phyloP scores from a whole-genome alignment of 345 rosid genomes.

The Moricandia arvensis region DNA sequence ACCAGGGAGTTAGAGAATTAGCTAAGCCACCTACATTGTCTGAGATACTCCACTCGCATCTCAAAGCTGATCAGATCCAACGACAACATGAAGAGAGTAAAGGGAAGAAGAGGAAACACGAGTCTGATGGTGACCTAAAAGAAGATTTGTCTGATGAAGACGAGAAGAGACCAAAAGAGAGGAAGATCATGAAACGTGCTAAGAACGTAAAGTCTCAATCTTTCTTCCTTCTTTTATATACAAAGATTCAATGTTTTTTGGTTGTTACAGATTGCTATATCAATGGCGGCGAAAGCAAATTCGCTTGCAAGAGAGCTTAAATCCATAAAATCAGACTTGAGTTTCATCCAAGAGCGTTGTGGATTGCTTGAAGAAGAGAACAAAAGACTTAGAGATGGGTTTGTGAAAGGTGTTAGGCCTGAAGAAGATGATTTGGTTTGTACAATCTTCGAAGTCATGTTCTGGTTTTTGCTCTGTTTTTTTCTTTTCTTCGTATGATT shows the following conservation, averaged over 20 bases:
- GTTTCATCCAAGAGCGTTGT: slow-evolving; percentile 76
- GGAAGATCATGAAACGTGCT: slow-evolving; percentile 59
- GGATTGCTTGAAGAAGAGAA: slow-evolving; percentile 81
- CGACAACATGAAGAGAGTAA: slow-evolving; percentile 38
- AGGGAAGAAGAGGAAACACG: slow-evolving; percentile 66
- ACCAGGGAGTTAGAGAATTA: slow-evolving; percentile 74
- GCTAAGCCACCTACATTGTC: slow-evolving; percentile 76
- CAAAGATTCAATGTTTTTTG: neutral
- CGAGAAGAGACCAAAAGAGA: slow-evolving; percentile 45
- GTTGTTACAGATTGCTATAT: slow-evolving; percentile 64
- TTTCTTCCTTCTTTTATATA: neutral
- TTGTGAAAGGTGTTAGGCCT: slow-evolving; percentile 61
- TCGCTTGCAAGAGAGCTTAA: slow-evolving; percentile 77
- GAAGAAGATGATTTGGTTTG: slow-evolving; percentile 94
- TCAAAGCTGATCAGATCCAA: slow-evolving; percentile 37
- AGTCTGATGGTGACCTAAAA: slow-evolving; percentile 41
- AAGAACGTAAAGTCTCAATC: slow-evolving; percentile 52
- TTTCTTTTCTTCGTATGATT: neutral
- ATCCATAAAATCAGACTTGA: slow-evolving; percentile 64
- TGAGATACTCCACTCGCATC: slow-evolving; percentile 56
- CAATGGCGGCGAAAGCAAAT: slow-evolving; percentile 82
- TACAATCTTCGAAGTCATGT: neutral
- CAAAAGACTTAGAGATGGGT: slow-evolving; percentile 79
- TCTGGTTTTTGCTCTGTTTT: neutral
- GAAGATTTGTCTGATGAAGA: slow-evolving; percentile 43